Conservation (phyloP, 2,329 filamentous ascomycete genomes). For the Aspergillus transmontanensis region DNA sequence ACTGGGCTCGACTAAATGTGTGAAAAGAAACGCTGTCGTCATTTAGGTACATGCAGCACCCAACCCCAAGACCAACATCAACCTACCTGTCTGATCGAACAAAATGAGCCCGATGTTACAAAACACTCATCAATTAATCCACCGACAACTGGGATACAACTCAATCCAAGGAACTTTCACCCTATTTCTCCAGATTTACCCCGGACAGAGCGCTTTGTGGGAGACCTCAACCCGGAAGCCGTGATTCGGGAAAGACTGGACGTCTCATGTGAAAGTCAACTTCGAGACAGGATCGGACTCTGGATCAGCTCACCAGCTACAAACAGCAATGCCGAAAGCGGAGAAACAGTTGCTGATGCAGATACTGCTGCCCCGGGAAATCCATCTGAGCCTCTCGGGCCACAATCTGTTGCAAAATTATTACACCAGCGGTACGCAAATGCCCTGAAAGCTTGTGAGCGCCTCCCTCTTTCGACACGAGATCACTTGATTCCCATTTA, state of each 20-base stretch:
- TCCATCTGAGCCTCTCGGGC: constrained; percentile 2
- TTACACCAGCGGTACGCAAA: constrained; percentile 28
- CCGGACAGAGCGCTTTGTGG: constrained; percentile 39
- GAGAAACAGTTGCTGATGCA: constrained; percentile 1
- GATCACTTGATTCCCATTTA: constrained; percentile 38
- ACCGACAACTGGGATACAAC: background rate
- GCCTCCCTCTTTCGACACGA: constrained; percentile 36
- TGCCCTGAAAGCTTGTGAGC: constrained; percentile 30
- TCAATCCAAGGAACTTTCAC: constrained; percentile 1
- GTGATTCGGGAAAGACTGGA: constrained; percentile 38
- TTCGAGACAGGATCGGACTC: constrained; percentile 34
- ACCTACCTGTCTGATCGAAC: background rate
- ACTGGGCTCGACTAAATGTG: background rate
- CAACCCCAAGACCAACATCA: background rate
- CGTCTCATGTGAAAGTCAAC: constrained; percentile 24
- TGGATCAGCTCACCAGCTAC: constrained; percentile 32
- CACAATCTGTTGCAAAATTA: constrained; percentile 17
- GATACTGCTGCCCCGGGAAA: constrained; percentile 1
- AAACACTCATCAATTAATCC: constrained; percentile 1
- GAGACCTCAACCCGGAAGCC: constrained; percentile 45
- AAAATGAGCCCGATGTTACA: background rate
- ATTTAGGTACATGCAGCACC: constrained; percentile 22
- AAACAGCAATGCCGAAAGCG: constrained; percentile 12
- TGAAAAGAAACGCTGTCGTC: constrained; percentile 37
- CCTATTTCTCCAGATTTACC: constrained; percentile 14